Evolutionary conservation across 352 stramenopile genomes (phyloP).

Genomic region (Pythium apleroticum): DNA sequence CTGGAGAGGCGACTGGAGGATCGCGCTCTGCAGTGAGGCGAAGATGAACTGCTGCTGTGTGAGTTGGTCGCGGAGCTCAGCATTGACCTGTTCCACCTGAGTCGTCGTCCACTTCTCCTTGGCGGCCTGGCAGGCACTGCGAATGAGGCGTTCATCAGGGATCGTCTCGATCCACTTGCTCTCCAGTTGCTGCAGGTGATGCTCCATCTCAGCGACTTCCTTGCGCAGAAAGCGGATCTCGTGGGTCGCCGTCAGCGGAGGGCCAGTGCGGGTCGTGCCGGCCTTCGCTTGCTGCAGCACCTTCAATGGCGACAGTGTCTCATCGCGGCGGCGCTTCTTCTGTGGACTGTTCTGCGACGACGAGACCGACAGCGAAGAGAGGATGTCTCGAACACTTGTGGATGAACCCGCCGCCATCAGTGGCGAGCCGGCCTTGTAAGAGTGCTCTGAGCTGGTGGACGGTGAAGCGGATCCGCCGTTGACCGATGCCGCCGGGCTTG

Average conservation of each 20-base stretch:
- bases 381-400: conserved; percentile 17
- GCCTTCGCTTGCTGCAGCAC: conserved; percentile 20
- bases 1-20: conserved; percentile 53
- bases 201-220: conserved; percentile 42
- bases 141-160: conserved; percentile 33
- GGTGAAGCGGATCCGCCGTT: conserved; percentile 7
- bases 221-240: conserved; percentile 51
- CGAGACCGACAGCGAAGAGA: conserved; percentile 20
- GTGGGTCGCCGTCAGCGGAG: conserved; percentile 33
- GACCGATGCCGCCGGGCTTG: background rate
- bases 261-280: background rate
- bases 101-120: conserved; percentile 55
- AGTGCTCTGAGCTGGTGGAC: conserved; percentile 16
- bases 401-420: background rate
- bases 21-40: conserved; percentile 52
- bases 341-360: conserved; percentile 6
- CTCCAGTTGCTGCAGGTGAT: conserved; percentile 40
- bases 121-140: conserved; percentile 41
- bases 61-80: conserved; percentile 52
- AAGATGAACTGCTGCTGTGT: conserved; percentile 66
- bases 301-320: conserved; percentile 19
- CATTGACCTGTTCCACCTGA: conserved; percentile 52
- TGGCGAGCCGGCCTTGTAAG: conserved; percentile 11
- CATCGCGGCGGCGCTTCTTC: conserved; percentile 22
- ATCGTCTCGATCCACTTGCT: conserved; percentile 45